These are phyloP conservation scores for Ophiostoma triangulosporum DNA, from an alignment of 2,329 filamentous ascomycete genomes.

Conservation along the genomic window DNA sequence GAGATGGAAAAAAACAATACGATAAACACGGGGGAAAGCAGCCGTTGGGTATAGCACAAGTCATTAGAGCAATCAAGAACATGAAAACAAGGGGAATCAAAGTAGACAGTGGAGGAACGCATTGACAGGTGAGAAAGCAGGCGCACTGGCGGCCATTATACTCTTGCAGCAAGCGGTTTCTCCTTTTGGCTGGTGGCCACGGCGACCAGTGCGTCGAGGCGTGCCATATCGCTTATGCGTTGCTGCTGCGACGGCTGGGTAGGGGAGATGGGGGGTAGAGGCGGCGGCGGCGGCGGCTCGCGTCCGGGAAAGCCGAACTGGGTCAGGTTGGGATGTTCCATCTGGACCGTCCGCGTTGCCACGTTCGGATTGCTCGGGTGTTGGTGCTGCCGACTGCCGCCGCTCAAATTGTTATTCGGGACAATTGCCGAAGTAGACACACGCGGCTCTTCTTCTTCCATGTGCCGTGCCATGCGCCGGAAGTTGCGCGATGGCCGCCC, in stretches of 20 bases:
- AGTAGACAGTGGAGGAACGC: background rate
- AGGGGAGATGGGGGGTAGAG: background rate
- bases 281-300: background rate
- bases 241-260: conserved; percentile 1
- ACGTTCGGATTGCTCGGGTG: background rate
- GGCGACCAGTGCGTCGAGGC: conserved; percentile 15
- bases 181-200: conserved; percentile 13
- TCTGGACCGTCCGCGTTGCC: conserved; percentile 15
- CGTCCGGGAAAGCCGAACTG: conserved; percentile 12
- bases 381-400: background rate
- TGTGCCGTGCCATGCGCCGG: background rate
- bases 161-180: background rate
- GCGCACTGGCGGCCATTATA: background rate
- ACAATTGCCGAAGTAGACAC: background rate
- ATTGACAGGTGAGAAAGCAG: background rate
- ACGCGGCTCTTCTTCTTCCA: background rate
- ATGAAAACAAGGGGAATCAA: conserved; percentile 7
- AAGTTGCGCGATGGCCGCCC: background rate
- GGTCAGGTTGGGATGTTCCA: conserved; percentile 40
- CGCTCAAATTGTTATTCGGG: background rate
- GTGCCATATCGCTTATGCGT: conserved; percentile 1
- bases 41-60: background rate
- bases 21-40: background rate
- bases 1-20: background rate
- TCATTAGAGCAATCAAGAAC: background rate